Conservation (phyloP, 192 early-diverging fungal species). For the Coemansia sp. region DNA sequence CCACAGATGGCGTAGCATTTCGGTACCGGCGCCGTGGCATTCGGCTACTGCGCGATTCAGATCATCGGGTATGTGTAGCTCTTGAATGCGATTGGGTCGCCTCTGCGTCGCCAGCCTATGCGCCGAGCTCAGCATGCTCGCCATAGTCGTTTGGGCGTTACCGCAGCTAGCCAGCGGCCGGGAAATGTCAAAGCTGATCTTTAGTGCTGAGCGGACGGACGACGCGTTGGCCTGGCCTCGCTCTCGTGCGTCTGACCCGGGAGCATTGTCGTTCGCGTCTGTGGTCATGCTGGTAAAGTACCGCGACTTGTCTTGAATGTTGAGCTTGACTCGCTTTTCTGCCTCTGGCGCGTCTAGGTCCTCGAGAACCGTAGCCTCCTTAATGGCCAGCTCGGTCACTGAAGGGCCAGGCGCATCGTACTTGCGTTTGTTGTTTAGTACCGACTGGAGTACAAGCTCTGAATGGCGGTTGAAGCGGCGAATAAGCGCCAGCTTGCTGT, state of each 20-base stretch:
- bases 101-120: constrained; percentile 19
- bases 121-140: constrained; percentile 17
- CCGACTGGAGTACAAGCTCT: constrained; percentile 66
- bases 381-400: constrained; percentile 44
- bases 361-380: constrained; percentile 62
- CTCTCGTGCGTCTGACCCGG: background rate
- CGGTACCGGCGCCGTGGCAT: constrained; percentile 51
- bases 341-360: constrained; percentile 62
- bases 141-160: constrained; percentile 36
- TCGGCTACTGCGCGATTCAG: constrained; percentile 32
- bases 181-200: constrained; percentile 31
- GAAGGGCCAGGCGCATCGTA: background rate
- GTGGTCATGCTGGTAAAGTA: constrained; percentile 73
- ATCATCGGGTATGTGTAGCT: constrained; percentile 35
- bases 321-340: constrained; percentile 56
- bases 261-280: constrained; percentile 1
- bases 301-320: constrained; percentile 71
- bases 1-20: constrained; percentile 56
- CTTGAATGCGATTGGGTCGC: constrained; percentile 42
- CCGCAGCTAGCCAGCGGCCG: constrained; percentile 23
- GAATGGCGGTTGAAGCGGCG: constrained; percentile 88
- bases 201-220: constrained; percentile 10
- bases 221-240: background rate
- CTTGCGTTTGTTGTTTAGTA: constrained; percentile 33
- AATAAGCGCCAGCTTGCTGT: constrained; percentile 74